A percentile compares a stretch with the other conserved stretches of the same genome.
Evolutionary conservation across 768 basidiomycete species (phyloP).

Genomic region (Tylopilus balloui): DNA sequence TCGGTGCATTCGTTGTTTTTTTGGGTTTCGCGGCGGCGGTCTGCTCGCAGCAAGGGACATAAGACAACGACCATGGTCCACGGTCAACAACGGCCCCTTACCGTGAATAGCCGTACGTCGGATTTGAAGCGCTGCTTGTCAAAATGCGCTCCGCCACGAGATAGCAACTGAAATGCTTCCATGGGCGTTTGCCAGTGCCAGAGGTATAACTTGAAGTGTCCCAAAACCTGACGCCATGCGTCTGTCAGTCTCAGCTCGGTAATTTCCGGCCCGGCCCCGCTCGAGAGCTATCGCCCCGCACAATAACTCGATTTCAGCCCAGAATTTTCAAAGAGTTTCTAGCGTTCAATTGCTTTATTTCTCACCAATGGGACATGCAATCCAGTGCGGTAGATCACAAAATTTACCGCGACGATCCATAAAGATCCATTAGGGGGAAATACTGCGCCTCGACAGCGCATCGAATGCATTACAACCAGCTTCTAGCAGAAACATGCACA

Average conservation of each 20-base stretch:
- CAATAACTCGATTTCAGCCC: too few species aligned
- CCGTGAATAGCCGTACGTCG: conserved; percentile 70
- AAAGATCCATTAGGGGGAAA: too few species aligned
- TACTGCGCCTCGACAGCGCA: too few species aligned
- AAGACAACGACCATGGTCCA: neutral
- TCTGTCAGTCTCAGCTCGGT: conserved; percentile 1
- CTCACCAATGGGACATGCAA: too few species aligned
- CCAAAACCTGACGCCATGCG: neutral
- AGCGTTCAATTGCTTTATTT: too few species aligned
- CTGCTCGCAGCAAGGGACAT: conserved; percentile 14
- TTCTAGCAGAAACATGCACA: neutral
- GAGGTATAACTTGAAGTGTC: neutral
- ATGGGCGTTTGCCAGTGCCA: conserved; percentile 32
- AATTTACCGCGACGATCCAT: too few species aligned
- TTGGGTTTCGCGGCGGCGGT: conserved; percentile 20
- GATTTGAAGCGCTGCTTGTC: conserved; percentile 69
- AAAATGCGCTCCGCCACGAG: conserved; percentile 79
- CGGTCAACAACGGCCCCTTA: conserved; percentile 26
- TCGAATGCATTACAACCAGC: too few species aligned
- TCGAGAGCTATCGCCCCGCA: too few species aligned
- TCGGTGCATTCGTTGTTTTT: conserved; percentile 22
- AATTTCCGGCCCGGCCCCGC: conserved; percentile 7
- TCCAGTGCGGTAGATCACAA: too few species aligned
- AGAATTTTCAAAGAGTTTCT: too few species aligned
- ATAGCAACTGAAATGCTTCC: conserved; percentile 89